A percentile compares a stretch with the other conserved stretches of the same genome.
Evolutionary conservation across 108 stramenopile species (phyloP).

Genomic region (Mediolabrus comicus): DNA sequence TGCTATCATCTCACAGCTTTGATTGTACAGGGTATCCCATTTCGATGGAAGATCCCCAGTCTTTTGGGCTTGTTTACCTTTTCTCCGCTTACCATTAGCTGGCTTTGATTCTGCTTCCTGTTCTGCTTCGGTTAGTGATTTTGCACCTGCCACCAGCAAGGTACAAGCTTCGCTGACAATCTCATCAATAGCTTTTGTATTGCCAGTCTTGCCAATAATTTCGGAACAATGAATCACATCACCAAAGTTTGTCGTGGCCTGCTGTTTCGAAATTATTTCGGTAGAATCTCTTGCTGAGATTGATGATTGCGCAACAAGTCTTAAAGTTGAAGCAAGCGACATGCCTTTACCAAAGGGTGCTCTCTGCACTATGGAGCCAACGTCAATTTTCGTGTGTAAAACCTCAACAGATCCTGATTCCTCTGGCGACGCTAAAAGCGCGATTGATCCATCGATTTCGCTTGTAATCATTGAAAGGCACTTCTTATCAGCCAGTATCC

Average conservation of each 20-base stretch:
- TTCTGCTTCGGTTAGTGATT: constrained; percentile 9
- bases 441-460: constrained; percentile 40
- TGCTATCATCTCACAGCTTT: constrained; percentile 10
- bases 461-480: constrained; percentile 46
- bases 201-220: background rate
- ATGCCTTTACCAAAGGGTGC: background rate
- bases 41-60: background rate
- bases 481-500: constrained; percentile 27
- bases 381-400: constrained; percentile 8
- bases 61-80: background rate
- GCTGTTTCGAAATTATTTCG: background rate
- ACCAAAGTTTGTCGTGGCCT: background rate
- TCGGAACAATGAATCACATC: background rate
- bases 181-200: background rate
- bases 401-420: constrained; percentile 20
- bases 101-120: background rate
- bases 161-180: constrained; percentile 10
- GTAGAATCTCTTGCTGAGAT: background rate
- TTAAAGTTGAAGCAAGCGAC: constrained; percentile 36
- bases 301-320: constrained; percentile 26
- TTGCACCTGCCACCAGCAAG: constrained; percentile 13
- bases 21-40: constrained; percentile 21
- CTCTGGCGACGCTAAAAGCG: constrained; percentile 21
- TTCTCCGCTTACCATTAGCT: constrained; percentile 26
- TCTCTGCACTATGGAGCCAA: background rate